Percentiles rank a stretch among this genome's conserved stretches.
These are phyloP conservation scores for Grifola frondosa DNA, from an alignment of 1,284 basidiomycete species.

Conservation along the genomic window DNA sequence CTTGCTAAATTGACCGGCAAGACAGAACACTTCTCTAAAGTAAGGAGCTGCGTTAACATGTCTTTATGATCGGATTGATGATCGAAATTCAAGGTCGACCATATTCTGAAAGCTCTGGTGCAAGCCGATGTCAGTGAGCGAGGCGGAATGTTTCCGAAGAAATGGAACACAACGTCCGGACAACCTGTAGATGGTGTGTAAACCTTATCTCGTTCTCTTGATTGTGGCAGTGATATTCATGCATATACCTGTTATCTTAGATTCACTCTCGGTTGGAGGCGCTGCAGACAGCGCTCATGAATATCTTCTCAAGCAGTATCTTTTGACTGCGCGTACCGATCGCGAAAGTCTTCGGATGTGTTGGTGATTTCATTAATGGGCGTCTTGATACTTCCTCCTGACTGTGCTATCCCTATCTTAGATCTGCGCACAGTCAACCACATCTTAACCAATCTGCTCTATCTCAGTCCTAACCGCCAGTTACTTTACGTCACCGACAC, in stretches of 20 bases:
- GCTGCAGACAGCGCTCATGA: constrained; percentile 73
- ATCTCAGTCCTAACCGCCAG: constrained; percentile 60
- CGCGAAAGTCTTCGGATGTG: constrained; percentile 61
- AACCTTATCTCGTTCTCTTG: not conserved
- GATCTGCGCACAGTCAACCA: constrained; percentile 62
- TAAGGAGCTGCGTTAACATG: no score
- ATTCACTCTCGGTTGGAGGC: constrained; percentile 51
- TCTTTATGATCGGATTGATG: no score
- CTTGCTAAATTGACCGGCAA: constrained; percentile 61
- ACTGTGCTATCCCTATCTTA: constrained; percentile 26
- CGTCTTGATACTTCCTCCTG: not conserved
- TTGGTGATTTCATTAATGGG: constrained; percentile 33
- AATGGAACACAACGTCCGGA: constrained; percentile 47
- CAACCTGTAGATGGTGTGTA: constrained; percentile 40
- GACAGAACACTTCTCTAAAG: constrained; percentile 48
- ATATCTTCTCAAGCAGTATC: constrained; percentile 72
- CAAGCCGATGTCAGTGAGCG: constrained; percentile 41
- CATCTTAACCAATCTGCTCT: constrained; percentile 65
- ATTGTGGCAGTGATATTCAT: constrained; percentile 6
- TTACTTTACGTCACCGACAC: constrained; percentile 73
- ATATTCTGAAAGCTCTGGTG: constrained; percentile 15
- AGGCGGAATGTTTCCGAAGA: constrained; percentile 55
- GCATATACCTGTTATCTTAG: constrained; percentile 3
- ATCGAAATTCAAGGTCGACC: constrained; percentile 16
- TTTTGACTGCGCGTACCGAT: constrained; percentile 62